Conservation (phyloP, 768 basidiomycete species). For the Amylocystis lapponica region DNA sequence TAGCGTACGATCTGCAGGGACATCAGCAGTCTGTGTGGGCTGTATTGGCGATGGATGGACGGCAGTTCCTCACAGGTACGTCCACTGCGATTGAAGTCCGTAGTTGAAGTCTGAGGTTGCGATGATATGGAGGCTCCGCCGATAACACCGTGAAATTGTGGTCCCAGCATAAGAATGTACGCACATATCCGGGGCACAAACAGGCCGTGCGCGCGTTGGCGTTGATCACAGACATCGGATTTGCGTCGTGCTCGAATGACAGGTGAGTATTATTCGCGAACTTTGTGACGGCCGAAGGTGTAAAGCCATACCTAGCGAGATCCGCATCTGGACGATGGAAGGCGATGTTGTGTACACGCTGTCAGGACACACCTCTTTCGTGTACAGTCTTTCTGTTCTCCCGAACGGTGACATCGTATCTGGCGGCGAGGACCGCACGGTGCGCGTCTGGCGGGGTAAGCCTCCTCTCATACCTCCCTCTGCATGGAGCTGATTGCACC, state of each 20-base stretch:
- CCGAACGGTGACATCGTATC: constrained; percentile 81
- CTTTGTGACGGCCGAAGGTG: neutral
- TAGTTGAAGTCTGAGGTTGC: neutral
- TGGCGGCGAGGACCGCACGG: constrained; percentile 91
- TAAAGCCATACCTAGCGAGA: constrained; percentile 50
- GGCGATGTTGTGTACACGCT: constrained; percentile 73
- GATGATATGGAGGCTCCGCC: constrained; percentile 61
- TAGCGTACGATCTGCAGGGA: constrained; percentile 69
- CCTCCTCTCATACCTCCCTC: constrained; percentile 10
- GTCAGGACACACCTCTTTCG: constrained; percentile 96
- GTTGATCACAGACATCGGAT: constrained; percentile 78
- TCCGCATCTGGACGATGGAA: constrained; percentile 86
- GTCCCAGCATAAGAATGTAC: constrained; percentile 66
- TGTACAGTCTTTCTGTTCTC: constrained; percentile 82
- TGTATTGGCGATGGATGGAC: constrained; percentile 72
- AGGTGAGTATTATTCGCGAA: constrained; percentile 42
- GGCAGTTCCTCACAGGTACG: constrained; percentile 77
- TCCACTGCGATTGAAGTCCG: neutral
- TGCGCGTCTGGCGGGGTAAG: constrained; percentile 87
- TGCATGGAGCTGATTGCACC: neutral
- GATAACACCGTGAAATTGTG: constrained; percentile 93
- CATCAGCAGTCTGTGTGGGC: constrained; percentile 95
- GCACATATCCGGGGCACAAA: constrained; percentile 79
- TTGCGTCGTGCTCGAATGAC: constrained; percentile 95
- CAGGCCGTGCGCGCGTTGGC: constrained; percentile 89